Percentiles rank a stretch among this genome's conserved stretches.
These are phyloP conservation scores for Eleusine indica DNA, from an alignment of 176 grass and related monocot genomes.

Conservation along the genomic window DNA sequence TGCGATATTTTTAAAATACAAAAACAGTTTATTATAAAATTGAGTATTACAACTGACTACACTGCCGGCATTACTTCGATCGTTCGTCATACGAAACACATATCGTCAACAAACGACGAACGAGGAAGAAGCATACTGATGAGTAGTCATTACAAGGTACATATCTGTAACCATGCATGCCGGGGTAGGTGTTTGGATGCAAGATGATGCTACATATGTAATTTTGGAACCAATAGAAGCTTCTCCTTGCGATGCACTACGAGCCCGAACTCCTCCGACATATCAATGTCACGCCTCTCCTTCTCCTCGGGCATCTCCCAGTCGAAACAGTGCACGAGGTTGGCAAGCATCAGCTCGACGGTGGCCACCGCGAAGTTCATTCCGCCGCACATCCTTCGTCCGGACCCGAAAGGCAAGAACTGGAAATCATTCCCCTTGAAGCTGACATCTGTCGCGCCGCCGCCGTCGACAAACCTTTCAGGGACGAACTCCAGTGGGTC, in stretches of 20 bases:
- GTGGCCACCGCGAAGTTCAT: not conserved
- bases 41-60: too few relatives aligned
- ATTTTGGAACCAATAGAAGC: constrained; percentile 29
- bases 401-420: not conserved
- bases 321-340: constrained; percentile 17
- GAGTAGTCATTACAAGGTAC: too few relatives aligned
- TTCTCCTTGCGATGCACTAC: constrained; percentile 37
- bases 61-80: too few relatives aligned
- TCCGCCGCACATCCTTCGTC: constrained; percentile 18
- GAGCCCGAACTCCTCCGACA: constrained; percentile 49
- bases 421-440: constrained; percentile 17
- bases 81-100: too few relatives aligned
- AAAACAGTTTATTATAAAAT: too few relatives aligned
- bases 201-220: not conserved
- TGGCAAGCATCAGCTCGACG: constrained; percentile 23
- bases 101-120: too few relatives aligned
- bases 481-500: not conserved
- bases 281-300: constrained; percentile 16
- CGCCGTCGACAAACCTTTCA: constrained; percentile 11
- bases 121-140: too few relatives aligned
- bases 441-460: not conserved
- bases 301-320: constrained; percentile 8
- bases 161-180: too few relatives aligned
- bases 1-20: too few relatives aligned
- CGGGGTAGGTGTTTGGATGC: not conserved